These are phyloP conservation scores for Somion occarium DNA, from an alignment of 1,284 basidiomycete genomes.

Conservation along the genomic window DNA sequence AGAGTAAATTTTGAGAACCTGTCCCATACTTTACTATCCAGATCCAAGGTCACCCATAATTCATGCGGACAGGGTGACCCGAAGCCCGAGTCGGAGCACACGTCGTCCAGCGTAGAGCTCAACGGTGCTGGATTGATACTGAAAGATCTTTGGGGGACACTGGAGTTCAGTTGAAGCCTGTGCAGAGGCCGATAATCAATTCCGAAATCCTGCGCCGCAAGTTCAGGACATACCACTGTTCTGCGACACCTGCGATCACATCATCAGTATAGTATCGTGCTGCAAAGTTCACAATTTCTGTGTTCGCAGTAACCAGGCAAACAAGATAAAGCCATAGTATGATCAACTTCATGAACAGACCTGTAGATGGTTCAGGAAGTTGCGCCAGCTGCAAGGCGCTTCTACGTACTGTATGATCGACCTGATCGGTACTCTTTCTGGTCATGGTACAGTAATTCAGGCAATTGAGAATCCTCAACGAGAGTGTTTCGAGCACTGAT, in stretches of 20 bases:
- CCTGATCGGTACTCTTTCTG: too few relatives aligned
- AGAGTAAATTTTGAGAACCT: slow-evolving; percentile 50
- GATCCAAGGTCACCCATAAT: slow-evolving; percentile 50
- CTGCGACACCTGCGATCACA: too few relatives aligned
- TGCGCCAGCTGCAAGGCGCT: too few relatives aligned
- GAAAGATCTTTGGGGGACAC: slow-evolving; percentile 30
- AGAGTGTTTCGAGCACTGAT: too few relatives aligned
- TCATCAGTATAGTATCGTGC: slow-evolving; percentile 15
- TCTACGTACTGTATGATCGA: too few relatives aligned
- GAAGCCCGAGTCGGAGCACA: slow-evolving; percentile 15
- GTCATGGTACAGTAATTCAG: too few relatives aligned
- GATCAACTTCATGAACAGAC: too few relatives aligned
- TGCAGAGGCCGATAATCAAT: too few relatives aligned
- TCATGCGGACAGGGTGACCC: slow-evolving; percentile 45
- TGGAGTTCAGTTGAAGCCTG: slow-evolving; percentile 29
- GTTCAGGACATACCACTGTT: too few relatives aligned
- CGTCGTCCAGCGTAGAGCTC: slow-evolving; percentile 28
- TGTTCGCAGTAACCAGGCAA: slow-evolving; percentile 38
- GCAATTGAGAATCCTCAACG: too few relatives aligned
- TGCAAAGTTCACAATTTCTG: slow-evolving; percentile 61
- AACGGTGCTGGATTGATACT: slow-evolving; percentile 39
- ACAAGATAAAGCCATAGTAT: background rate
- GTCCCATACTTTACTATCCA: slow-evolving; percentile 43
- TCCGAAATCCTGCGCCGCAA: too few relatives aligned
- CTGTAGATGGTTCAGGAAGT: too few relatives aligned